Evolutionary conservation across 2,329 filamentous ascomycete genomes (phyloP), one percentile per base, ranked within the genome.

Genomic region (Neurospora sp.): DNA sequence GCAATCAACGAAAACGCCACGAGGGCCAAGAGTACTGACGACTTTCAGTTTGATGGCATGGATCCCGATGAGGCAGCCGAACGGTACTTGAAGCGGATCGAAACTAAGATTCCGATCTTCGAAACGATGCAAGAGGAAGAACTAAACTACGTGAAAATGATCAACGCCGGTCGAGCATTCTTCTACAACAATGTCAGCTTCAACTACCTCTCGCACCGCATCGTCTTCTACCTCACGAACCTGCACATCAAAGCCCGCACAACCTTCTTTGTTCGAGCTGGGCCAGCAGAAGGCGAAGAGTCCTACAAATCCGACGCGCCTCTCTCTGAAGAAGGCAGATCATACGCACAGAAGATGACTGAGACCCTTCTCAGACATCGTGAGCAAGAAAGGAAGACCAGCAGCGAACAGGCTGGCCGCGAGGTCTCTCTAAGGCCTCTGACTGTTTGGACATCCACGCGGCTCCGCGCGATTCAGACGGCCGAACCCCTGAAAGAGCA

Each of bases 111-210:
- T 71, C 96, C 96, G 23, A 90, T 95, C 71, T 99, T 97, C 76
- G 94, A 99, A 82, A 97, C 93, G 1, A 98, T 99, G 93, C 87
- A 94, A 76, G 96, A 99, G 79, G 86, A 87, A 38, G 94, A 98
- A 74, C 86, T 99, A 73, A 97, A 98, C 79, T 99, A 95, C 82
- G 95, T 99, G 82, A 97, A 97, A 83, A 97, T 99, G 95, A 97
- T 98, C 79, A 99, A 99, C 75, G 96, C 96, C 8, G 96, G 96
- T 66, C 89, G 95, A 77, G 90, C 93, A 74, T 91, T 99, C 77
- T 91, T 95, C 76, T 95, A 98, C 81, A 99, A 99, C 82, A 97
- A 98, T 75, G 92, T 96, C 78, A 94, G 91, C 77, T 98, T 99
- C 80, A 95, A 94, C 76, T 99, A 99, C 78, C 86, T 99, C 39